Evolutionary conservation across 176 grass and related monocot species (phyloP).

Genomic region (sorghum (Sorghum bicolor)): DNA sequence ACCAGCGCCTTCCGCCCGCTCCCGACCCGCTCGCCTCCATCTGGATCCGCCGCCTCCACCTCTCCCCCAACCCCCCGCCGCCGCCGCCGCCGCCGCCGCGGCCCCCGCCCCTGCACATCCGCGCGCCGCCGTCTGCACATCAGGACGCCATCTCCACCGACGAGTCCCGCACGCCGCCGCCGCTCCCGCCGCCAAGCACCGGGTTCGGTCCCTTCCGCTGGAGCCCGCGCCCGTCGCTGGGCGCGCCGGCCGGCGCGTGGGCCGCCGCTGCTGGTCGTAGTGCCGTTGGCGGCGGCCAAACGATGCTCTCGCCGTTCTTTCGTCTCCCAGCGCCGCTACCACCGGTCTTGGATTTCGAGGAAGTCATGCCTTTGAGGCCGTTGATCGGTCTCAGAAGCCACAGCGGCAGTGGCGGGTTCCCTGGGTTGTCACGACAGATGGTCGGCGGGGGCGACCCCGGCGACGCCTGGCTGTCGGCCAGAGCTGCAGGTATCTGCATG

Average conservation of each 20-base stretch:
- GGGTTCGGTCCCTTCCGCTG: slow-evolving; percentile 41
- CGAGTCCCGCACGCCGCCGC: slow-evolving; percentile 32
- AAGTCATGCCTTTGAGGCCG: slow-evolving; percentile 16
- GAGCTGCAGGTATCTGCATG: slow-evolving; percentile 34
- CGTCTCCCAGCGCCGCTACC: slow-evolving; percentile 22
- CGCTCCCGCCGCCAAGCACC: not conserved
- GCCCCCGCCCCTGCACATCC: not conserved
- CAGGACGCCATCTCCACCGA: slow-evolving; percentile 31
- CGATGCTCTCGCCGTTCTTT: slow-evolving; percentile 50
- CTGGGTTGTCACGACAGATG: slow-evolving; percentile 1
- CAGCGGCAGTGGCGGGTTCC: not conserved
- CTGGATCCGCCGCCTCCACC: slow-evolving; percentile 65
- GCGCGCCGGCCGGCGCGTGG: slow-evolving; percentile 10
- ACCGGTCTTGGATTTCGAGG: not conserved
- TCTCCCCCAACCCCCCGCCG: not conserved
- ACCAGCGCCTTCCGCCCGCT: not conserved
- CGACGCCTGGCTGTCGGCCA: not conserved
- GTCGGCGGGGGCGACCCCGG: not conserved
- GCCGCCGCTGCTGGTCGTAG: not conserved
- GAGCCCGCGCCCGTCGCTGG: slow-evolving; percentile 20
- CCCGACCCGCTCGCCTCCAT: slow-evolving; percentile 46
- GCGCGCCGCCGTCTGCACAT: not conserved
- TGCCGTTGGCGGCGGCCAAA: not conserved
- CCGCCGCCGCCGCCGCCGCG: not conserved
- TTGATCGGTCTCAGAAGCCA: slow-evolving; percentile 1